Conservation (phyloP, 441 rosid genomes). For the Populus hybrid region DNA sequence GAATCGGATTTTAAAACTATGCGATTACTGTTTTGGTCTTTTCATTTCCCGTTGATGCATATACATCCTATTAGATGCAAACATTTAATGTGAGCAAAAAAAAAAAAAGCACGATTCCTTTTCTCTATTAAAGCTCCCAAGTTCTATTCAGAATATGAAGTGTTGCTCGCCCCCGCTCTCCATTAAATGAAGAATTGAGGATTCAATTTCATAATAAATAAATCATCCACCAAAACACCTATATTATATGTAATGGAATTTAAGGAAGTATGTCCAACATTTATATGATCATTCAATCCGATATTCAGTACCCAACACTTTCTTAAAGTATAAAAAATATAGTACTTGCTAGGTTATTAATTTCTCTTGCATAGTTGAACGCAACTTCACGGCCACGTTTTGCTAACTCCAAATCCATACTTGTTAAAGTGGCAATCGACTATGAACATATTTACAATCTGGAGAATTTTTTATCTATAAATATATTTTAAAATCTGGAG, state of each 20-base stretch:
- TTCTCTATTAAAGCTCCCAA: conserved; percentile 18
- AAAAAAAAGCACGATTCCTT: background rate
- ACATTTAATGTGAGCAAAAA: conserved; percentile 9
- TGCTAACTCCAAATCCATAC: too few relatives aligned
- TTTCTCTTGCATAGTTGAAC: background rate
- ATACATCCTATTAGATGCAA: background rate
- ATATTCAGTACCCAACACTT: background rate
- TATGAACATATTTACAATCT: too few relatives aligned
- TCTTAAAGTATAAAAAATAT: background rate
- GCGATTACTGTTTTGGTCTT: too few relatives aligned
- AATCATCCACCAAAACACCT: conserved; percentile 10
- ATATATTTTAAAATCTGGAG: too few relatives aligned
- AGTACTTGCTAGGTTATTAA: background rate
- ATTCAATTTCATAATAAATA: conserved; percentile 25
- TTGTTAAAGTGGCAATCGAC: too few relatives aligned
- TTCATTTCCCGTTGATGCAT: background rate
- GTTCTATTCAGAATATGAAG: background rate
- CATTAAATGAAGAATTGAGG: conserved; percentile 12
- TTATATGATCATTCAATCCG: conserved; percentile 10
- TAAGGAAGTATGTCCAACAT: conserved; percentile 25
- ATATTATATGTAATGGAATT: conserved; percentile 22
- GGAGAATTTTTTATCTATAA: too few relatives aligned
- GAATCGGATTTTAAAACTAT: too few relatives aligned
- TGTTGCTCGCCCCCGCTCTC: conserved; percentile 18
- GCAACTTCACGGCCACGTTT: too few relatives aligned